Percentiles rank a stretch among this genome's conserved stretches.
phyloP scores from a whole-genome alignment of 2,329 filamentous ascomycete genomes.

The Colletotrichum phormii region DNA sequence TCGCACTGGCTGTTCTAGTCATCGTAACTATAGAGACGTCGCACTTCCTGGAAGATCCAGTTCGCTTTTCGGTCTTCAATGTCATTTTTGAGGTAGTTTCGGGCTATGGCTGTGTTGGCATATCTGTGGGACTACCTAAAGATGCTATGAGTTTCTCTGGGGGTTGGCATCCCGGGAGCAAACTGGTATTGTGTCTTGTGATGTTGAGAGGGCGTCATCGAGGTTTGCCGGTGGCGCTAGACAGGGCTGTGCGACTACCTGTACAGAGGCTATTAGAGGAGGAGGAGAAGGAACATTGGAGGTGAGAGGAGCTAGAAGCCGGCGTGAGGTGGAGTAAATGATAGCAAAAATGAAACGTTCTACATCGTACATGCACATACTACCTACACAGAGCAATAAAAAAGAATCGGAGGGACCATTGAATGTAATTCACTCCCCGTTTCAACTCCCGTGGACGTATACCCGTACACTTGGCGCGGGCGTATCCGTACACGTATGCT shows the following conservation, averaged over 20 bases:
- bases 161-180: constrained; percentile 65
- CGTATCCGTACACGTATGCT: too few species aligned
- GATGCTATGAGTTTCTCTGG: constrained; percentile 67
- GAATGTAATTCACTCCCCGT: too few species aligned
- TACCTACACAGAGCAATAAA: too few species aligned
- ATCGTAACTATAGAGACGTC: constrained; percentile 70
- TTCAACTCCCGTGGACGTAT: too few species aligned
- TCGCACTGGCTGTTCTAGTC: constrained; percentile 69
- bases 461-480: too few species aligned
- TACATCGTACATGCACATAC: too few species aligned
- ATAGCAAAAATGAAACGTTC: not conserved
- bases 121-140: constrained; percentile 66
- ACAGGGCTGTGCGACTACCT: constrained; percentile 63
- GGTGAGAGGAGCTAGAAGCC: constrained; percentile 18
- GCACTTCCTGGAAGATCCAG: constrained; percentile 63
- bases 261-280: constrained; percentile 45
- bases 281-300: constrained; percentile 44
- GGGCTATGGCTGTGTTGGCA: constrained; percentile 71
- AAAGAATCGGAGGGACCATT: too few species aligned
- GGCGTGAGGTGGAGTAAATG: not conserved
- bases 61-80: constrained; percentile 69
- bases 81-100: constrained; percentile 69
- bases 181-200: constrained; percentile 68
- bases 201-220: constrained; percentile 68
- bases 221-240: constrained; percentile 67